A percentile compares a stretch with the other conserved stretches of the same genome.
phyloP scores from a whole-genome alignment of 805 yeast genomes.

The Candida railenensis region DNA sequence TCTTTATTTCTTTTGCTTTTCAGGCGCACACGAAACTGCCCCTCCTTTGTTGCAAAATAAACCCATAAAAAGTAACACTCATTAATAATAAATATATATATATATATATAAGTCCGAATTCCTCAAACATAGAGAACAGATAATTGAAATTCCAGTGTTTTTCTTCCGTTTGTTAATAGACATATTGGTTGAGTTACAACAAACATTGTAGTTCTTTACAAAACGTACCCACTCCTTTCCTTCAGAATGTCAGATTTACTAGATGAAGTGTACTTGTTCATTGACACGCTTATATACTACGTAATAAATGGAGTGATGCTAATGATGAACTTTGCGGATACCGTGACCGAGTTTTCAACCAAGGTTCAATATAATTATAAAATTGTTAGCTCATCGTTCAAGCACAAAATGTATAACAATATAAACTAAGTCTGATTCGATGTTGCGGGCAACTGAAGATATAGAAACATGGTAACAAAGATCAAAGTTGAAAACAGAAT shows the following conservation, averaged over 20 bases:
- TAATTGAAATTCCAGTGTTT: not conserved
- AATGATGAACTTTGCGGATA: conserved; percentile 14
- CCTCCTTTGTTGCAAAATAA: conserved; percentile 4
- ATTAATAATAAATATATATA: too few relatives aligned
- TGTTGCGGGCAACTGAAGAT: not conserved
- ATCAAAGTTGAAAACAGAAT: not conserved
- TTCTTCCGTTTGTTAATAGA: not conserved
- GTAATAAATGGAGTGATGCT: conserved; percentile 12
- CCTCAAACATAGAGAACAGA: not conserved
- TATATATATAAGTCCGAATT: not conserved
- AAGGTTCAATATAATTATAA: conserved; percentile 17
- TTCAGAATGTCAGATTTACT: not conserved
- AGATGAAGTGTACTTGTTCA: conserved; percentile 6
- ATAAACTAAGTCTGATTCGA: conserved; percentile 21
- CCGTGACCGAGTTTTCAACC: conserved; percentile 14
- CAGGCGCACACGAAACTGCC: not conserved
- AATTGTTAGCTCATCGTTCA: conserved; percentile 16
- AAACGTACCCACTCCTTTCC: not conserved
- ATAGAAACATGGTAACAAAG: not conserved
- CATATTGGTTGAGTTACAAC: not conserved
- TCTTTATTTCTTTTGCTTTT: not conserved
- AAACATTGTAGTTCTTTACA: too few relatives aligned
- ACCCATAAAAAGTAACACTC: not conserved
- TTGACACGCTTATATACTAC: conserved; percentile 13
- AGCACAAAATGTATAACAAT: conserved; percentile 23